Evolutionary conservation across 305 asterid species (phyloP), one percentile per base, ranked within the genome.

Genomic region (Salvia sclarea): DNA sequence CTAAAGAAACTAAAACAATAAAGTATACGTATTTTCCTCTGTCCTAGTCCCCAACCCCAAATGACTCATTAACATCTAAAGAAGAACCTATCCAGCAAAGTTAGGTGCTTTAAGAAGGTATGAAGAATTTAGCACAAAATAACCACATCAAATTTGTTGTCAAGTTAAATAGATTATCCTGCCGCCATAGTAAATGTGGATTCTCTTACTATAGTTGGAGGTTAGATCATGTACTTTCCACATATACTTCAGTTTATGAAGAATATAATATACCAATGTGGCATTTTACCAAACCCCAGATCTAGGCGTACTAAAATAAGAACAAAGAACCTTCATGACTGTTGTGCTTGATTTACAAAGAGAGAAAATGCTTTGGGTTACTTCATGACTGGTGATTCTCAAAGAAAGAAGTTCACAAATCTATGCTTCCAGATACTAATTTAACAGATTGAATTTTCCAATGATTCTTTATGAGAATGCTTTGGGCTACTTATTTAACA

Each of bases 1-100:
- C 71, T 71, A 41, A 41, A 74, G 56, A 66, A 76, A 66, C 64
- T 12, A 63, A 49, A 58, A 52, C 25, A 56, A 67, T 43, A 53
- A 71, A 68, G 55, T 16, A 21, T 22, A 71, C 65, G 55, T 16
- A 21, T 22, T 64, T 43, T 40, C n/a, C 45, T 12, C 14, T 16
- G 3, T 28, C 5, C 45, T 7, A 44, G 50, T 3, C 50, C 50
- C 7, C 50, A 14, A 4, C 56, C 50, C 33, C 33, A 28, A 44
- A 44, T 14, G 20, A 44, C 50, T 4, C 50, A 44, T 44, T 4
- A 25, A 25, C 30, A 25, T 25, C 30, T 25, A 25, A 25, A 25
- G 30, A 44, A 44, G 50, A 44, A 44, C 50, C 14, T 44, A 44
- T 21, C 25, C 33, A 28, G 9, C 48, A 43, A 47, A 49, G 2